These are phyloP conservation scores for Liriodendron chinense DNA, from an alignment of 164 flowering plant species.

Conservation along the genomic window DNA sequence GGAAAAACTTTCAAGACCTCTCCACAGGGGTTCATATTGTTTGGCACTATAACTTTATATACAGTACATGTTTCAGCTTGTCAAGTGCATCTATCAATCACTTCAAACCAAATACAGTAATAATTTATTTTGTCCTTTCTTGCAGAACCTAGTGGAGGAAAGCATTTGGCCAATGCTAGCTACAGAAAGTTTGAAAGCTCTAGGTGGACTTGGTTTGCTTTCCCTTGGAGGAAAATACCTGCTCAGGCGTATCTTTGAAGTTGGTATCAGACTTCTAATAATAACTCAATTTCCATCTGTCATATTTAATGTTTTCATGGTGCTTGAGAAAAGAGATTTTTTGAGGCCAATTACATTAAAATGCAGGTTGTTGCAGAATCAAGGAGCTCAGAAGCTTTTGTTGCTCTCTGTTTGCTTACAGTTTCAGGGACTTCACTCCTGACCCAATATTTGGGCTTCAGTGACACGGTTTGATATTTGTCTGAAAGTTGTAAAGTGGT, in stretches of 20 bases:
- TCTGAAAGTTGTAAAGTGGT: not conserved
- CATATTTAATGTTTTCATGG: not conserved
- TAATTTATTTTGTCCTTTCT: not conserved
- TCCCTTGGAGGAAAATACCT: constrained; percentile 88
- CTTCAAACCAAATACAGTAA: not conserved
- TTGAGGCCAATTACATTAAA: constrained; percentile 8
- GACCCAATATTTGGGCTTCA: constrained; percentile 91
- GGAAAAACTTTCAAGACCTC: not conserved
- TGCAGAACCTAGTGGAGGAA: constrained; percentile 65
- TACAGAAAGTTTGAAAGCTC: constrained; percentile 88
- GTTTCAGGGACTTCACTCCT: constrained; percentile 95
- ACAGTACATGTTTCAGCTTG: not conserved
- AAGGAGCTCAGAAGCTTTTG: constrained; percentile 97
- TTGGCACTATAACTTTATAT: not conserved
- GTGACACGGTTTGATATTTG: constrained; percentile 76
- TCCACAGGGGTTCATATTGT: not conserved
- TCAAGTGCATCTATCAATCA: not conserved
- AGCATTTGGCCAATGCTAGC: constrained; percentile 94
- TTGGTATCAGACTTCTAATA: constrained; percentile 20
- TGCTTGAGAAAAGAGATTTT: constrained; percentile 7
- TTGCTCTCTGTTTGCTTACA: constrained; percentile 89
- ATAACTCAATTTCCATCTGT: not conserved
- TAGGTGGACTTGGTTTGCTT: constrained; percentile 87
- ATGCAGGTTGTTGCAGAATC: constrained; percentile 94
- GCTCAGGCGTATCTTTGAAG: constrained; percentile 94